Base-by-base conservation (phyloP, 305 asterid species). In the Rubia tinctorum region DNA sequence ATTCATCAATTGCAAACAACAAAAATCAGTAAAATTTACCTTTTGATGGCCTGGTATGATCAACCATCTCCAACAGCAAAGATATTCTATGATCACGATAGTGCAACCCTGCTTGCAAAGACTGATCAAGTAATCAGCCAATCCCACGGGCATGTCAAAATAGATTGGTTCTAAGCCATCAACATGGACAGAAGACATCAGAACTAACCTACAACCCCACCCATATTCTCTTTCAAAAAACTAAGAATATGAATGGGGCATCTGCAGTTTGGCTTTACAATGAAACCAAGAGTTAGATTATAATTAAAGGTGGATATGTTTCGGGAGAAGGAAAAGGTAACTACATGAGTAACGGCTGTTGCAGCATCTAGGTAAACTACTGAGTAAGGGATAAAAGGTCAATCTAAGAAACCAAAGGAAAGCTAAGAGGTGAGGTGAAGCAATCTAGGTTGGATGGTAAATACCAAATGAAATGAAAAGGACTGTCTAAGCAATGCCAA, bases 211-310 rank as follows among this genome's bases (percentile, higher is more conserved):
- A 77, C 67, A 76, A 80, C 80, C 89, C 85, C 70, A 78, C 75
- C 79, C 92, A 85, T 56, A 39, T 78, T 82, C 83, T 84, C 89
- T 86, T 82, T 69, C 47, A 13, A 80, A 92, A 92, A 92, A 88
- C 63, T 83, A 82, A 85, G 86, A 83, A 82, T 45, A 23, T 69
- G 87, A 87, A 84, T 73, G 85, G 84, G 81, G 66, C 66, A 76
- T 72, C 78, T 15, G 68, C 61, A 78, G 69, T 80, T 68, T 78
- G 75, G 69, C 82, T 71, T 78, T 77, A 75, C 66, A 15, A 11
- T 65, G 80, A 75, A 76, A 79, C 73, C 67, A 60, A 75, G 71
- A 68, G 81, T 77, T n/a, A 72, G 77, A 55, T 68, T 79, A 76
- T 43, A 42, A 67, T 67, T 67, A 42, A 44, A 67, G 71, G 70